Base-by-base conservation (phyloP, 441 rosid genomes). In the Sinapis alba region DNA sequence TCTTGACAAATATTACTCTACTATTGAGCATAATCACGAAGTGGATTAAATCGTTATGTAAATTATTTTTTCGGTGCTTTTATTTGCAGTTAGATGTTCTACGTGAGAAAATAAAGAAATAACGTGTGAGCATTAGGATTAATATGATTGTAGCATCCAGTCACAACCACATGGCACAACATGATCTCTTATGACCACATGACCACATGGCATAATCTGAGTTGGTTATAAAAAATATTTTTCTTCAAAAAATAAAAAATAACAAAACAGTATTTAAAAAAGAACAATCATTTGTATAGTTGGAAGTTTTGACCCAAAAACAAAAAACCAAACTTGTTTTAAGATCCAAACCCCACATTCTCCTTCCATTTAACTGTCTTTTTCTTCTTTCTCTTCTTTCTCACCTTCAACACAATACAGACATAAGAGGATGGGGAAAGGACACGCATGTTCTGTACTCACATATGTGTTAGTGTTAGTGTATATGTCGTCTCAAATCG, bases 141-240 rank as follows among this genome's bases (percentile, higher is more conserved):
- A 34, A 19, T 32, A 20, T 43, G 51, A 36, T 62, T 30, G 67
- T 71, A 50, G 45, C 66, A 38, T 27, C 63, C 53, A 58, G 65
- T 65, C 78, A 66, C 72, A 43, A 36, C 76, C 90, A 78, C 87
- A 82, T 82, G 87, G 79, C 77, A 65, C 41, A 80, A 77, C 86
- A 78, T 80, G 86, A 50, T 16, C 21, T 8, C 11, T 50, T 11
- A 50, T 18, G 4, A 50, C 56, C 56, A 50, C 56, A 50, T 47
- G 56, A 50, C 56, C 56, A 50, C 56, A 50, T 50, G 56, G 56
- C 56, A 50, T 16, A 50, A 50, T 50, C 56, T 3, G 57, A 43
- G 6, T 26, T 15, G 5, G 69, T 65, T 19, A 68, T 18, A 4
- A 27, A 18, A 50, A 28, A 2, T 24, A 51, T 24, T 28, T 3